Conservation (phyloP, 1,284 basidiomycete species). For the Cystobasidium slooffiae region DNA sequence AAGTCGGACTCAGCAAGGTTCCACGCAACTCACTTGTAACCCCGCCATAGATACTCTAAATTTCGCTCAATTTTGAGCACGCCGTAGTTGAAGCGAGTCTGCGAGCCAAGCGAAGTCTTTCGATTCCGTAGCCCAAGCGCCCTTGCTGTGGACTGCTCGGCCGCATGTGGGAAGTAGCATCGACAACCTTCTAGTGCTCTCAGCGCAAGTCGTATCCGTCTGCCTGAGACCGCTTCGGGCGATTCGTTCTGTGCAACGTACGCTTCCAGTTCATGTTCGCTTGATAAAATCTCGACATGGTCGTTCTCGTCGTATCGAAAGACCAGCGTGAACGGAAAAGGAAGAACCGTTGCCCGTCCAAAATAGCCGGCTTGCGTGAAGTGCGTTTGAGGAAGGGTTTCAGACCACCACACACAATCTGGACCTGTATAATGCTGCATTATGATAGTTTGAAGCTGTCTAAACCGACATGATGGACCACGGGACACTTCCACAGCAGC, state of each 20-base stretch:
- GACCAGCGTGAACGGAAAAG: conserved; percentile 74
- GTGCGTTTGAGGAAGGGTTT: conserved; percentile 55
- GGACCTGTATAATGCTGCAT: conserved; percentile 67
- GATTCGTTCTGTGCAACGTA: conserved; percentile 71
- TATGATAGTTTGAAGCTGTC: conserved; percentile 57
- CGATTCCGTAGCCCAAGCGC: not conserved
- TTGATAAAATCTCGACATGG: conserved; percentile 62
- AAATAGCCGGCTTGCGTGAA: conserved; percentile 63
- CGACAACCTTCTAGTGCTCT: conserved; percentile 69
- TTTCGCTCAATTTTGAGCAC: conserved; percentile 65
- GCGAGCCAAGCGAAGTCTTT: conserved; percentile 49
- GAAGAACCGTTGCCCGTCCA: conserved; percentile 76
- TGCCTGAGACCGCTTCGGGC: conserved; percentile 62
- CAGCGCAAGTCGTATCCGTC: conserved; percentile 69
- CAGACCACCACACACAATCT: conserved; percentile 68
- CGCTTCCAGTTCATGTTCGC: conserved; percentile 63
- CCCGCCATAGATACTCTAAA: conserved; percentile 66
- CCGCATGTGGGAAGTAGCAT: conserved; percentile 21
- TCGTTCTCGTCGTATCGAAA: conserved; percentile 72
- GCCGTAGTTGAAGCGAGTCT: conserved; percentile 61
- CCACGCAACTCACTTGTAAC: conserved; percentile 58
- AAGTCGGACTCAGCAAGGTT: not conserved
- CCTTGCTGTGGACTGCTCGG: not conserved
- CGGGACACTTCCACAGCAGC: conserved; percentile 62
- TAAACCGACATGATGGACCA: not conserved